These are phyloP conservation scores for Silene uniflora DNA, from an alignment of 148 eudicot species.

Conservation along the genomic window DNA sequence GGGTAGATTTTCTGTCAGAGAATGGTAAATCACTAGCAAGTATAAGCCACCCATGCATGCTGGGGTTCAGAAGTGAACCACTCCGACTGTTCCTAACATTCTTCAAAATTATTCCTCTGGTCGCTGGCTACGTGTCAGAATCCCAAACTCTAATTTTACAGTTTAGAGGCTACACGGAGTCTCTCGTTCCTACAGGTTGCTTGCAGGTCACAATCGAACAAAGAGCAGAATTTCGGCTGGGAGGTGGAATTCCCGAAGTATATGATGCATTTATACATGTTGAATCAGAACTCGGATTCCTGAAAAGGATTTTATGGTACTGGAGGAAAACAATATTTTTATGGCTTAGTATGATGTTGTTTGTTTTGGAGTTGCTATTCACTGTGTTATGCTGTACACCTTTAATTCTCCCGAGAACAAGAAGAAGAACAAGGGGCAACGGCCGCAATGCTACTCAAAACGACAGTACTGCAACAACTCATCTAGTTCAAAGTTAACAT, in stretches of 20 bases:
- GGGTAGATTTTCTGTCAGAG: slow-evolving; percentile 56
- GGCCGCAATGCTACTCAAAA: slow-evolving; percentile 14
- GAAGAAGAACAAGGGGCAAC: slow-evolving; percentile 31
- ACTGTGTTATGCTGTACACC: slow-evolving; percentile 69
- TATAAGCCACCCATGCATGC: slow-evolving; percentile 67
- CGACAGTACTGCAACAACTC: slow-evolving; percentile 13
- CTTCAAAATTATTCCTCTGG: slow-evolving; percentile 57
- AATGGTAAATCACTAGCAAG: slow-evolving; percentile 58
- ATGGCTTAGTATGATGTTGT: slow-evolving; percentile 63
- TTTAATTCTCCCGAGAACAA: slow-evolving; percentile 48
- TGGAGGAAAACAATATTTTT: slow-evolving; percentile 70
- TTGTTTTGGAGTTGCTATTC: slow-evolving; percentile 51
- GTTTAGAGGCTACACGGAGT: slow-evolving; percentile 55
- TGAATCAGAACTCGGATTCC: slow-evolving; percentile 70
- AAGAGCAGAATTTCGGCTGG: slow-evolving; percentile 63
- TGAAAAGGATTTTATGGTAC: slow-evolving; percentile 60
- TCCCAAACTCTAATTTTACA: slow-evolving; percentile 54
- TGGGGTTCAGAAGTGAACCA: slow-evolving; percentile 68
- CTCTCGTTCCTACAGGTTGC: slow-evolving; percentile 52
- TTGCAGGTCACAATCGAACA: slow-evolving; percentile 64
- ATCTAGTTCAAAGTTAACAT: slow-evolving; percentile 32
- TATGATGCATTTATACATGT: slow-evolving; percentile 62
- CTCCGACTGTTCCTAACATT: slow-evolving; percentile 55
- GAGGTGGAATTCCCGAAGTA: slow-evolving; percentile 81
- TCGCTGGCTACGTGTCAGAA: slow-evolving; percentile 76